Percentiles rank a stretch among this genome's conserved stretches.
phyloP scores from a whole-genome alignment of 2,329 filamentous ascomycete genomes.

The Colletotrichum siamense region DNA sequence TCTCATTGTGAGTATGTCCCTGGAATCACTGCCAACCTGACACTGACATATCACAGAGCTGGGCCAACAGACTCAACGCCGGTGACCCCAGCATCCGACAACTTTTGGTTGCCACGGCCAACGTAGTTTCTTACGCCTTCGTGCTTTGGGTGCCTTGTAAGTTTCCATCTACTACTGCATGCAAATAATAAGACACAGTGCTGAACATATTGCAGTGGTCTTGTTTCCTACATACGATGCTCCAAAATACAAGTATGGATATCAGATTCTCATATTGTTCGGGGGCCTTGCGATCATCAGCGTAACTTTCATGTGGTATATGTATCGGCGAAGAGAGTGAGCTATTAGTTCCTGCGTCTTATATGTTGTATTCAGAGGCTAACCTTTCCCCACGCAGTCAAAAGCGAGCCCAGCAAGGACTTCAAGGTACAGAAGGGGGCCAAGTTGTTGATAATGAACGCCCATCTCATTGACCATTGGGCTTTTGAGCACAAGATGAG shows the following conservation, averaged over 20 bases:
- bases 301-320: constrained; percentile 4
- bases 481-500: accelerated
- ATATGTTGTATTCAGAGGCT: accelerated
- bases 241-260: constrained; percentile 37
- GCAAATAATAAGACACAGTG: accelerated
- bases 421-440: background rate
- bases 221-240: constrained; percentile 38
- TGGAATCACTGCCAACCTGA: too few species aligned
- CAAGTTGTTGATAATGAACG: background rate
- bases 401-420: background rate
- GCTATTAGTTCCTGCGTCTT: background rate
- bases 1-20: constrained; percentile 23
- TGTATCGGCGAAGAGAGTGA: constrained; percentile 10
- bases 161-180: accelerated
- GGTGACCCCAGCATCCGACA: background rate
- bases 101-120: background rate
- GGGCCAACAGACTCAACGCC: constrained; percentile 3
- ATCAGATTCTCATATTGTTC: constrained; percentile 37
- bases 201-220: constrained; percentile 20
- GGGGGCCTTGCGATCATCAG: constrained; percentile 30
- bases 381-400: background rate
- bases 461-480: accelerated
- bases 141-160: constrained; percentile 11
- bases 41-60: background rate
- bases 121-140: constrained; percentile 6